A percentile compares a stretch with the other conserved stretches of the same genome.
Evolutionary conservation across 306 rosid species (phyloP).

Genomic region (Prosopis cineraria): DNA sequence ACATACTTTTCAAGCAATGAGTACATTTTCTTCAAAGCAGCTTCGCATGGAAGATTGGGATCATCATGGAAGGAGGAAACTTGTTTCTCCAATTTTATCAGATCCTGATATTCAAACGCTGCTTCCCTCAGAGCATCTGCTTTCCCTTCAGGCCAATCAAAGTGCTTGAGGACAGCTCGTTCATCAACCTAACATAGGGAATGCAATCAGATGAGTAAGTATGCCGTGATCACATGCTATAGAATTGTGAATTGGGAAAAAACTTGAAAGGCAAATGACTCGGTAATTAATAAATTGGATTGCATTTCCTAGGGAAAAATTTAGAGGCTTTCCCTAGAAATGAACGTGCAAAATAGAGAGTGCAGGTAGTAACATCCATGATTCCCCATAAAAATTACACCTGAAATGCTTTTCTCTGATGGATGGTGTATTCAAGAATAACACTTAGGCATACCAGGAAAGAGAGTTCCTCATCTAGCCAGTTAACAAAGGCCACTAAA

Average conservation of each 20-base stretch:
- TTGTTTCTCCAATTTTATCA: constrained; percentile 82
- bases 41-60: constrained; percentile 79
- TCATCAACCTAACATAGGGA: constrained; percentile 74
- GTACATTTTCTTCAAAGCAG: constrained; percentile 94
- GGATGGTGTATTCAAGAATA: constrained; percentile 6
- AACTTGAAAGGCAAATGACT: constrained; percentile 11
- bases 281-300: not conserved
- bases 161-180: constrained; percentile 98
- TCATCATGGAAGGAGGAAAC: constrained; percentile 87
- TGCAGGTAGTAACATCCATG: constrained; percentile 15
- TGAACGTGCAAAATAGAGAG: not conserved
- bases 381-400: constrained; percentile 13
- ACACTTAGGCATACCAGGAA: constrained; percentile 40
- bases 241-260: not conserved
- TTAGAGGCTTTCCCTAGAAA: not conserved
- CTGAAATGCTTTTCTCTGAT: not conserved
- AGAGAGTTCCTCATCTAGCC: constrained; percentile 90
- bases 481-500: constrained; percentile 88
- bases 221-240: not conserved
- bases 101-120: constrained; percentile 92
- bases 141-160: constrained; percentile 99
- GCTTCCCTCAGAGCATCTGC: constrained; percentile 99
- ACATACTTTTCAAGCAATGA: constrained; percentile 94
- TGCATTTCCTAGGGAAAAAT: not conserved
- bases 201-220: constrained; percentile 31